phyloP scores from a whole-genome alignment of 441 rosid genomes.

The Populus hybrid region DNA sequence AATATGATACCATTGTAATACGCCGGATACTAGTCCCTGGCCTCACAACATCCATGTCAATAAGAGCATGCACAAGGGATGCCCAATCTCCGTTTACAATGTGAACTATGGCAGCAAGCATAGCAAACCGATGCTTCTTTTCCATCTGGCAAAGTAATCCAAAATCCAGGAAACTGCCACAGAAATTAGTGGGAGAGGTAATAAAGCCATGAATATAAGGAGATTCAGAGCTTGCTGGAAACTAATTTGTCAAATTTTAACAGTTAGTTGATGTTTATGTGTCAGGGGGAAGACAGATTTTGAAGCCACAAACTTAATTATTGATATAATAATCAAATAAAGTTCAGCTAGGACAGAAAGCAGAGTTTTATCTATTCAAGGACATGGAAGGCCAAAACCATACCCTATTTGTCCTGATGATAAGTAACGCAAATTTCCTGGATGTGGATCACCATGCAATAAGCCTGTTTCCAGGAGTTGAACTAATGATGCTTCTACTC shows the following conservation, averaged over 20 bases:
- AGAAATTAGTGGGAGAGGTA: slow-evolving; percentile 12
- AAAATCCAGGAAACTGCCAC: slow-evolving; percentile 85
- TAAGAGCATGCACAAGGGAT: slow-evolving; percentile 68
- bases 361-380: slow-evolving; percentile 11
- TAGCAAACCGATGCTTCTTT: slow-evolving; percentile 85
- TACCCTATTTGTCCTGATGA: slow-evolving; percentile 90
- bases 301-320: neutral
- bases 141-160: slow-evolving; percentile 95
- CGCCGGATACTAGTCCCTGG: slow-evolving; percentile 68
- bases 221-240: neutral
- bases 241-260: neutral
- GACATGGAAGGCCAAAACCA: slow-evolving; percentile 11
- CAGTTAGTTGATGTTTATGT: neutral
- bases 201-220: neutral
- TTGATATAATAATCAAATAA: neutral
- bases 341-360: slow-evolving; percentile 17
- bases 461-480: slow-evolving; percentile 96
- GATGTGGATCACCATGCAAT: slow-evolving; percentile 98
- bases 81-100: slow-evolving; percentile 95
- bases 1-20: slow-evolving; percentile 65
- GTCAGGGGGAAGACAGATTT: neutral
- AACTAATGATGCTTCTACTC: slow-evolving; percentile 84
- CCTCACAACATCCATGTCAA: slow-evolving; percentile 88
- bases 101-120: slow-evolving; percentile 92
- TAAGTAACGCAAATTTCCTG: slow-evolving; percentile 89